Evolutionary conservation across 2,329 filamentous ascomycete genomes (phyloP).

Genomic region (Didymella sp.): DNA sequence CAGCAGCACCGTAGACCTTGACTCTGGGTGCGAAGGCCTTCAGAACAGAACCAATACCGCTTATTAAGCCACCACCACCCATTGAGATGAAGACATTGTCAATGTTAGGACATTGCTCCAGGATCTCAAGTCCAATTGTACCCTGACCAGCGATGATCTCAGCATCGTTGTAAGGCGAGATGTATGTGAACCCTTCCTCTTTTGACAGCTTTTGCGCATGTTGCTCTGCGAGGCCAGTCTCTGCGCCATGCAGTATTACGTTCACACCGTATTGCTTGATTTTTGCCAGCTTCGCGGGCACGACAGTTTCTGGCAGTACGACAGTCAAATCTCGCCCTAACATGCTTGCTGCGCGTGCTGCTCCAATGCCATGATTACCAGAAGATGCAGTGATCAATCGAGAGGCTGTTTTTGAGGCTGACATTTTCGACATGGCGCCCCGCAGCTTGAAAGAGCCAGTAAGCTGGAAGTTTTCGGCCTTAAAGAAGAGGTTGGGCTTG

Average conservation of each 20-base stretch:
- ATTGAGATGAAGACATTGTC: slow-evolving; percentile 12
- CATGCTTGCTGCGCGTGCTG: slow-evolving; percentile 4
- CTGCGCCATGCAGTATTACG: not conserved
- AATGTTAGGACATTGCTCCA: slow-evolving; percentile 5
- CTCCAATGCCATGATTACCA: slow-evolving; percentile 8
- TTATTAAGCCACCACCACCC: slow-evolving; percentile 12
- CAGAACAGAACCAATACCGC: slow-evolving; percentile 5
- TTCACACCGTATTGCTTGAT: not conserved
- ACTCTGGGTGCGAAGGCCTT: slow-evolving; percentile 4
- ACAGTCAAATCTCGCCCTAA: slow-evolving; percentile 7
- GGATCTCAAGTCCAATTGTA: slow-evolving; percentile 6
- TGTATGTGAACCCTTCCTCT: slow-evolving; percentile 2
- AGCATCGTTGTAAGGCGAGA: slow-evolving; percentile 13
- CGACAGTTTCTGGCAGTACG: slow-evolving; percentile 9
- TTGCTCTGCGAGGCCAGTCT: slow-evolving; percentile 6
- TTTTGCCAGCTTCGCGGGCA: slow-evolving; percentile 5
- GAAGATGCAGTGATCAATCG: slow-evolving; percentile 10
- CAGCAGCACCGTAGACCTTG: slow-evolving; percentile 5
- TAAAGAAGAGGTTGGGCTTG: slow-evolving; percentile 6
- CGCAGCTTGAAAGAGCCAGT: slow-evolving; percentile 16
- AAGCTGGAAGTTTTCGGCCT: slow-evolving; percentile 16
- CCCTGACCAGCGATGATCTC: slow-evolving; percentile 8
- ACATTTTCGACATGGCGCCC: slow-evolving; percentile 12
- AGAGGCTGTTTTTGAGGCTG: not conserved
- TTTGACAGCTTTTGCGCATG: slow-evolving; percentile 8